Conservation (phyloP, 2,329 filamentous ascomycete species). For the Fusarium duplospermum region DNA sequence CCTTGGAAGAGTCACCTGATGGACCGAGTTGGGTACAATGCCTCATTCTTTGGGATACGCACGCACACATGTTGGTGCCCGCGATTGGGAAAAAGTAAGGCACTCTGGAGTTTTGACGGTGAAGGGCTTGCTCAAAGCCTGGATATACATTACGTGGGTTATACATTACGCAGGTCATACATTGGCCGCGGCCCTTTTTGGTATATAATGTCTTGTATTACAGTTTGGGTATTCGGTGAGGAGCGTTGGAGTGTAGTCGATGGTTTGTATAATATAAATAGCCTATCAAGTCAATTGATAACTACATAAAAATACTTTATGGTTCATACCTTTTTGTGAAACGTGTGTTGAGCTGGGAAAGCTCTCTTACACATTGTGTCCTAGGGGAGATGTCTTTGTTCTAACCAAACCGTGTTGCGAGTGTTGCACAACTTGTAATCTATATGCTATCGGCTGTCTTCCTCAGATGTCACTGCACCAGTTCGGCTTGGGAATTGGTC, state of each 20-base stretch:
- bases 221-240: constrained; percentile 22
- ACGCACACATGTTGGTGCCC: constrained; percentile 12
- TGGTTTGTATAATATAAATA: constrained; percentile 16
- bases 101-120: constrained; percentile 13
- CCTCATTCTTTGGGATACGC: constrained; percentile 22
- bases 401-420: background rate
- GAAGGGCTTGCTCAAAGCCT: constrained; percentile 9
- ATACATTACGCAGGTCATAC: constrained; percentile 22
- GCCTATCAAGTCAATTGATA: background rate
- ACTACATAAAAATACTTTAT: constrained; percentile 4
- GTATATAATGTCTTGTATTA: constrained; percentile 47
- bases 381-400: background rate
- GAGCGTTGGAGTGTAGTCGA: background rate
- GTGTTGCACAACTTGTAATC: background rate
- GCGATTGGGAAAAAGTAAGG: constrained; percentile 33
- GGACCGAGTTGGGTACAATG: constrained; percentile 22
- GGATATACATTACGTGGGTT: constrained; percentile 17
- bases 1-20: constrained; percentile 24
- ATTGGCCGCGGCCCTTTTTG: constrained; percentile 21
- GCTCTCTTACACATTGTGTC: background rate
- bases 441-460: background rate
- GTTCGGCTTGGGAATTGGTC: background rate
- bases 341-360: background rate
- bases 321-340: constrained; percentile 28
- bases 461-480: background rate